Percentiles rank a stretch among this genome's conserved stretches.
Conservation (phyloP, 176 grass and related monocot genomes). For the Avena atlantica region DNA sequence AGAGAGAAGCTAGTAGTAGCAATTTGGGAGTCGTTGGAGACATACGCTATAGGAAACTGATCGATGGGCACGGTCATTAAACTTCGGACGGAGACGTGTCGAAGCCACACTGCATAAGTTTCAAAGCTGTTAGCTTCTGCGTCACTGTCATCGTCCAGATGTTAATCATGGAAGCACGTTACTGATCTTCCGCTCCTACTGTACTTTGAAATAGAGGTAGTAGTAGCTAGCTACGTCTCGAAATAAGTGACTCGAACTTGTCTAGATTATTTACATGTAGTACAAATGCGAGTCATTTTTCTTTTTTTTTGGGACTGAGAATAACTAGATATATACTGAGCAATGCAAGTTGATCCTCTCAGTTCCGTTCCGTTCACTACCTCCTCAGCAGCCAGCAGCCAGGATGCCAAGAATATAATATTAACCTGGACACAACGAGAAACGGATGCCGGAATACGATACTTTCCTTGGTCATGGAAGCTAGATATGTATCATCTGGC, state of each 20-base stretch:
- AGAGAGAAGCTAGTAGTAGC: no score
- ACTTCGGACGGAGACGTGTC: neutral
- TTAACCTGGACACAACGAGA: neutral
- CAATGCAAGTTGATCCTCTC: neutral
- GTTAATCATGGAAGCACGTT: neutral
- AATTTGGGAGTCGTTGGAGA: neutral
- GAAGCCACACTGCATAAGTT: neutral
- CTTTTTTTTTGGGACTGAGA: no score
- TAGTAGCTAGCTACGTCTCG: neutral
- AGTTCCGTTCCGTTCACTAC: neutral
- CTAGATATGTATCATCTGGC: neutral
- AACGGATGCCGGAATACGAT: neutral
- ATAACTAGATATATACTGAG: neutral
- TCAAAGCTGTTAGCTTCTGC: neutral
- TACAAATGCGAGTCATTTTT: no score
- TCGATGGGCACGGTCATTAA: neutral
- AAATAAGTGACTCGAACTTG: no score
- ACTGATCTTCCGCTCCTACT: neutral
- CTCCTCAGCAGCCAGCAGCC: neutral
- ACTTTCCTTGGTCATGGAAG: conserved; percentile 1
- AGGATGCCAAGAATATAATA: neutral
- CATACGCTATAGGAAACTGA: no score
- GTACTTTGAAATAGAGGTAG: neutral
- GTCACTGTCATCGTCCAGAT: neutral
- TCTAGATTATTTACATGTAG: no score